Conservation (phyloP, 768 basidiomycete genomes). For the Termitomyces sp. region DNA sequence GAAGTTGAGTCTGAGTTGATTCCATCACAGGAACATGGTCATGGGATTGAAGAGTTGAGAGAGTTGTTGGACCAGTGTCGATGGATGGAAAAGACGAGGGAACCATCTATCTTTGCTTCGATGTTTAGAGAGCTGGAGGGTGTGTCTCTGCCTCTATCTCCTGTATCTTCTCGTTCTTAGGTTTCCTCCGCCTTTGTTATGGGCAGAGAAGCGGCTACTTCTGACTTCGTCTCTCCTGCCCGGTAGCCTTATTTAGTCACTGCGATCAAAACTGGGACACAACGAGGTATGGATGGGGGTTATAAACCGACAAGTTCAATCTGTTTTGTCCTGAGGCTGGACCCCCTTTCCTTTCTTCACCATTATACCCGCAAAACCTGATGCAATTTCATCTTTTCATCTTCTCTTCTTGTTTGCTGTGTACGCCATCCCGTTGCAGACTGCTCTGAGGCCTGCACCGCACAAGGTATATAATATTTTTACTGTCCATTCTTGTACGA, state of each 20-base stretch:
- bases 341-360: too few relatives aligned
- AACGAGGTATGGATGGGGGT: too few relatives aligned
- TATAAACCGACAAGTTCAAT: not conserved
- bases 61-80: conserved; percentile 56
- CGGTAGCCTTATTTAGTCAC: too few relatives aligned
- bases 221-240: too few relatives aligned
- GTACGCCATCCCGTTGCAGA: not conserved
- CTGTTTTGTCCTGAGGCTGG: not conserved
- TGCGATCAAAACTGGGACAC: too few relatives aligned
- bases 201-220: too few relatives aligned
- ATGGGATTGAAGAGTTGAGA: conserved; percentile 42
- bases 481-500: not conserved
- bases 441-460: not conserved
- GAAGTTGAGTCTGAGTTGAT: conserved; percentile 21
- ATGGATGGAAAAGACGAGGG: conserved; percentile 43
- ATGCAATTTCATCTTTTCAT: not conserved
- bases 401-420: not conserved
- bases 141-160: not conserved
- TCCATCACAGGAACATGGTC: conserved; percentile 23
- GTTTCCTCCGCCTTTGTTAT: not conserved
- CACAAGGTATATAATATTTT: not conserved
- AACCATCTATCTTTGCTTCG: conserved; percentile 33
- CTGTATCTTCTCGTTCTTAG: not conserved
- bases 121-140: conserved; percentile 13
- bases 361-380: not conserved